Evolutionary conservation across 2,329 filamentous ascomycete species (phyloP).

Genomic region (Leptographium galeiforme): DNA sequence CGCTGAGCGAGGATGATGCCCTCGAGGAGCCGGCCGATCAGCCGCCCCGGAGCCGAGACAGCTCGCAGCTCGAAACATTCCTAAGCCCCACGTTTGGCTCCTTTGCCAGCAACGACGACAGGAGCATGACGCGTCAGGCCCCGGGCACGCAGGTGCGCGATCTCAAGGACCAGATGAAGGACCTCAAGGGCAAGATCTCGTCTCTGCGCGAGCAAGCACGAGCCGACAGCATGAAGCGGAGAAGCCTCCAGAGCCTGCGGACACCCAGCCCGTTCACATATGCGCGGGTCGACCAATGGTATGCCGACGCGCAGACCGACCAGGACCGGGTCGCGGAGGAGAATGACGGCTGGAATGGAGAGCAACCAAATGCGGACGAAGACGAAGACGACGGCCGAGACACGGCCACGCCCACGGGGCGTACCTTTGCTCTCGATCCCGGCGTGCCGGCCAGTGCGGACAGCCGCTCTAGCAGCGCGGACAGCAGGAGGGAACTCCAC

Average conservation of each 20-base stretch:
- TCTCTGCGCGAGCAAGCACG: conserved; percentile 64
- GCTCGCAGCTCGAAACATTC: conserved; percentile 22
- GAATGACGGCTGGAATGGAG: conserved; percentile 18
- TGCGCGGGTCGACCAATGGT: conserved; percentile 43
- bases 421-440: not conserved
- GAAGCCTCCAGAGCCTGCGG: conserved; percentile 62
- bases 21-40: conserved; percentile 10
- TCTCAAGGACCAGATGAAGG: conserved; percentile 73
- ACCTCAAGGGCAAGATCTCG: conserved; percentile 74
- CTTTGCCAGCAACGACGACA: conserved; percentile 18
- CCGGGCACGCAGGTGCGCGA: conserved; percentile 62
- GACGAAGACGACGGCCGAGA: conserved; percentile 9
- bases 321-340: not conserved
- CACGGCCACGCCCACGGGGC: not conserved
- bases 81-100: conserved; percentile 32
- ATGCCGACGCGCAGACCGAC: conserved; percentile 18
- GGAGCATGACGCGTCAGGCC: conserved; percentile 47
- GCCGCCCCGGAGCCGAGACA: conserved; percentile 12
- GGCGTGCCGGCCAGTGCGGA: conserved; percentile 2
- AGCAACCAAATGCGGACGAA: conserved; percentile 16
- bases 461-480: conserved; percentile 1
- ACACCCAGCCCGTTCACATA: conserved; percentile 70
- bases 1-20: conserved; percentile 39
- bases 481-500: conserved; percentile 1
- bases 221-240: conserved; percentile 64